Base-by-base conservation (phyloP, 768 basidiomycete genomes). In the Suillus discolor region DNA sequence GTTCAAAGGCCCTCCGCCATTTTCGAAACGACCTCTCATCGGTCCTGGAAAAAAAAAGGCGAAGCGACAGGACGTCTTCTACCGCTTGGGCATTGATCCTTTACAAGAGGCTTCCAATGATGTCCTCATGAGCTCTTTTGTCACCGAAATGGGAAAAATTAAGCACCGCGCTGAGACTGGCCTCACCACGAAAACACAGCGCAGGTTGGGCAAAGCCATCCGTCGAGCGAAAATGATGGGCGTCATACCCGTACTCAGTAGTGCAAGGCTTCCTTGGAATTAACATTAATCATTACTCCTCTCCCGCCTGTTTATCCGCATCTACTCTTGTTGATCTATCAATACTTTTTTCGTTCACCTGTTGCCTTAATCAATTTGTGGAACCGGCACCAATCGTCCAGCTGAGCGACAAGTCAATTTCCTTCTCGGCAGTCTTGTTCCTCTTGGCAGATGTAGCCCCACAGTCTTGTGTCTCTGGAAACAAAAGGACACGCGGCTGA, bases 191-290 rank as follows among this genome's bases (percentile, higher is more conserved):
- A 89, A 88, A 78, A 90, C 80, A 63, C 96, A 97, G 75, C 84
- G 93, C 53, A 82, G 83, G 66, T 70, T 97, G 5, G 91, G 87
- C 66, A 94, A 94, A 78, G 92, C 95, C 53, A 90, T 97, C 65
- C 88, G 92, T 54, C 82, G 96, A 66, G 92, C 96, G 65, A 93
- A 91, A 79, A 89, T 90, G 84, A 96, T 97, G 92, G 96, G 96
- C 47, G 74, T 94, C 64, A 86, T 97, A 62, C 91, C 94, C 5
- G 68, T 79, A 62, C 77, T 78, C 54, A 79, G 79, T 54, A 73
- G 68, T 36, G 71, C 74, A 28, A 70, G 74, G 4, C 63, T 74
- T 57, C 69, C 71, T 60, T 60, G 59, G 59, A 60, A 42, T 60
- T 42, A 42, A 60, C 41, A 41, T 42, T 25, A 13, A 55, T 55